Base-by-base conservation (phyloP, 2,329 filamentous ascomycete species). In the Clarireedia paspali region DNA sequence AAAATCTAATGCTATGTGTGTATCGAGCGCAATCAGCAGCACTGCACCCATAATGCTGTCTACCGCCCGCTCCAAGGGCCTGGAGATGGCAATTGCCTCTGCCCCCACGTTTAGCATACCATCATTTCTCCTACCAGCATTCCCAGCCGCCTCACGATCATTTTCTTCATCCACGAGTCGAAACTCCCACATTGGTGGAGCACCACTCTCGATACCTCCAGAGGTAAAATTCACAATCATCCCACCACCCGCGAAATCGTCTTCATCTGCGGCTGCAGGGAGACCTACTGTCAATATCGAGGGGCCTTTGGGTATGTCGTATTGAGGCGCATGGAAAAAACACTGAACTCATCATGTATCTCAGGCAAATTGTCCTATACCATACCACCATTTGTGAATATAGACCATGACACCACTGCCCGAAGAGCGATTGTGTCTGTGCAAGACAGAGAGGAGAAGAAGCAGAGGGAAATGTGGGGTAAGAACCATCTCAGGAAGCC, bases 391-490 rank as follows among this genome's bases (percentile, higher is more conserved):
- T 99, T 88, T 70, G 74, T 97, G 56, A 81, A 76, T 38, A 77
- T 97, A 59, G 75, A 83, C 56, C 81, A 87, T 62, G 87, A 95
- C 67, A 70, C 75, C 20, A 78, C 78, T 50, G 73, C 77, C 27
- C 77, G 80, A 62, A 87, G 85, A 67, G 82, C 85, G 10, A 77
- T 77, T 34, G 74, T 99, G 62, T 82, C 77, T 55, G 83, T 99
- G 10, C 72, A 85, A 67, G 81, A 97, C 71, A 72, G 77, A 17
- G 74, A 82, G 17, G 72, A 83, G 53, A 85, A 85, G 74, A 78
- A 88, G 60, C 92, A 97, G 73, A 85, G 86, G 69, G 88, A 88
- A 72, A 97, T 97, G 91, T 97, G 94, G 94, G 94, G 92, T 96
- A 66, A 53, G 60, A 45, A 20, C 15, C 10, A 30, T 50, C 34